Conservation (phyloP, 1,139 yeast genomes). For the Scheffersomyces insectosa region DNA sequence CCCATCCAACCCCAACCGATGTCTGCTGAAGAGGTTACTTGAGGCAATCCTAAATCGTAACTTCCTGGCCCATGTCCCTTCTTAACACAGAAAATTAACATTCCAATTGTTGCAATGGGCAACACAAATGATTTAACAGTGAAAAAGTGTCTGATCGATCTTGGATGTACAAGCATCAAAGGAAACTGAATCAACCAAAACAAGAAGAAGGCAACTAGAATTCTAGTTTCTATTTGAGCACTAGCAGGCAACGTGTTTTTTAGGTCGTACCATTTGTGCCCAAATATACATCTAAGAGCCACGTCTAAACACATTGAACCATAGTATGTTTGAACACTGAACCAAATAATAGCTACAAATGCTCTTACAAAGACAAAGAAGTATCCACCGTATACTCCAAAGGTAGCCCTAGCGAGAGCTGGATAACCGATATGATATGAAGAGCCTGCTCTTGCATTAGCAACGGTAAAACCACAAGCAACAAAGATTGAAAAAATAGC, state of each 20-base stretch:
- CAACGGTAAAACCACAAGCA: not conserved
- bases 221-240: conserved; percentile 16
- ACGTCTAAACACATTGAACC: conserved; percentile 20
- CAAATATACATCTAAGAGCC: not conserved
- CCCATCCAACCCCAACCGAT: conserved; percentile 7
- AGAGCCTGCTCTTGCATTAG: conserved; percentile 1
- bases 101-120: conserved; percentile 2
- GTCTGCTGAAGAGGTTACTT: not conserved
- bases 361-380: conserved; percentile 33
- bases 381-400: conserved; percentile 30
- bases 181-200: conserved; percentile 3
- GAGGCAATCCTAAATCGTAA: not conserved
- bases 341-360: conserved; percentile 37
- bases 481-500: not conserved
- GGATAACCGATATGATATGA: conserved; percentile 34
- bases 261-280: conserved; percentile 17
- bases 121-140: conserved; percentile 1
- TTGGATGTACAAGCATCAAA: conserved; percentile 3
- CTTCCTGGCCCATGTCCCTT: conserved; percentile 2
- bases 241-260: conserved; percentile 25
- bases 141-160: conserved; percentile 3
- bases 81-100: conserved; percentile 1
- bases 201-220: not conserved
- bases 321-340: conserved; percentile 33
- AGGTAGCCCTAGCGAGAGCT: conserved; percentile 29